Evolutionary conservation across 2,329 filamentous ascomycete species (phyloP), one percentile per base, ranked within the genome.

Genomic region (Calonectria naviculata): DNA sequence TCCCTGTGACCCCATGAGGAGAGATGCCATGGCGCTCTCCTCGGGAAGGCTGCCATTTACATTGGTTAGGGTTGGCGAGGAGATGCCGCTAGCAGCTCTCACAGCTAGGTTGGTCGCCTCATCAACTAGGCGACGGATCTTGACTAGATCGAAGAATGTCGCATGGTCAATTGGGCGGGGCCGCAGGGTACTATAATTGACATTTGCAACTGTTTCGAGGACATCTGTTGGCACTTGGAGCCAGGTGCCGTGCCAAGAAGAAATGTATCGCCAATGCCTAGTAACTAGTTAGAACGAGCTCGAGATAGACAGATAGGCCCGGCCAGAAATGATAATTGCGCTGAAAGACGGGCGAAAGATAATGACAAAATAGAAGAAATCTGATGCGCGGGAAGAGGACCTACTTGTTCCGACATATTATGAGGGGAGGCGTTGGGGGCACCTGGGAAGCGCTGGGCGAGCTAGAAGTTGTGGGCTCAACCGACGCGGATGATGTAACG

Each of bases 181-280:
- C 31, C 92, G 90, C 19, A 93, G 92, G 75, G 93, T 91, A 74
- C 93, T 92, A 85, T 93, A 95, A 84, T 96, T 97, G 81, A 91
- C 91, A 84, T 94, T 91, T 66, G 94, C 94, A 62, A 97, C 89
- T 61, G 89, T 91, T 81, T 95, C 93, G 83, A 97, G 91, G 68
- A 95, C 90, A 82, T 96, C 94, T 73, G 91, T 89, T 24, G 94
- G 93, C 68, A 96, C 87, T 82, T 95, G 92, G 17, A 95, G 89
- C 94, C 94, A 97, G 75, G 93, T 92, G 28, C 94, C 94, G 80
- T 95, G 92, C 79, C 94, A 97, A 31, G 92, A 93, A 26, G 93
- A 95, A 70, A 97, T 95, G 81, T 95, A 94, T 74, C 92, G 90
- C 94, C 94, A 96, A 84, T 96, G 93, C 81, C 94, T 96, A 10